Evolutionary conservation across 2,329 filamentous ascomycete species (phyloP).

Genomic region (Tolypocladium cylindrosporum): DNA sequence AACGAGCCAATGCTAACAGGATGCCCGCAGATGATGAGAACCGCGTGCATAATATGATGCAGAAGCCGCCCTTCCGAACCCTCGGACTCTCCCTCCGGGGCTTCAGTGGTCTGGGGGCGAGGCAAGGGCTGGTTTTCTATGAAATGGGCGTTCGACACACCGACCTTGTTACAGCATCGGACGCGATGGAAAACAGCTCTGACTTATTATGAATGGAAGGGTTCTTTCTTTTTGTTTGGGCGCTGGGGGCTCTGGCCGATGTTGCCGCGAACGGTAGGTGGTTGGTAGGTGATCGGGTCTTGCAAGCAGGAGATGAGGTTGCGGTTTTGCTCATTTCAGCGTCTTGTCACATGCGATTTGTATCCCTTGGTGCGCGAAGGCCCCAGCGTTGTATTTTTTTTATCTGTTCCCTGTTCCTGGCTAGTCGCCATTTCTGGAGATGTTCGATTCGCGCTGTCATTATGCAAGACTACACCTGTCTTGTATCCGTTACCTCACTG

Average conservation of each 20-base stretch:
- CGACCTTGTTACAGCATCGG: slow-evolving; percentile 92
- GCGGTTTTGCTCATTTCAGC: neutral
- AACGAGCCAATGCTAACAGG: slow-evolving; percentile 19
- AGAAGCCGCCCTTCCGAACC: slow-evolving; percentile 54
- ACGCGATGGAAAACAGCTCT: slow-evolving; percentile 98
- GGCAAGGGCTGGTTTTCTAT: slow-evolving; percentile 55
- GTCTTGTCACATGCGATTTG: neutral
- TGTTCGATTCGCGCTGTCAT: too few relatives aligned
- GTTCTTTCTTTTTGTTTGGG: slow-evolving; percentile 1
- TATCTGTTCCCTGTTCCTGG: neutral
- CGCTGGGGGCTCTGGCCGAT: neutral
- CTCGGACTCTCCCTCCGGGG: slow-evolving; percentile 77
- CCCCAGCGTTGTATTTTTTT: neutral
- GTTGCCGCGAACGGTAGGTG: neutral
- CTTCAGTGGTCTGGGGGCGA: slow-evolving; percentile 75
- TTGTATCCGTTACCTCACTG: too few relatives aligned
- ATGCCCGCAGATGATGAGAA: slow-evolving; percentile 89
- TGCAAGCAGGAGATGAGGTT: neutral
- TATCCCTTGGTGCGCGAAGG: neutral
- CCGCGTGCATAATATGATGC: slow-evolving; percentile 89
- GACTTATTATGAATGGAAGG: slow-evolving; percentile 46
- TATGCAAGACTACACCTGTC: neutral
- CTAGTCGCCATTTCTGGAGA: neutral
- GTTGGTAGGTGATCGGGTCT: neutral
- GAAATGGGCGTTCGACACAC: slow-evolving; percentile 99